Base-by-base conservation (phyloP, 495 filamentous ascomycete species). In the Lasiosphaeria hispida region DNA sequence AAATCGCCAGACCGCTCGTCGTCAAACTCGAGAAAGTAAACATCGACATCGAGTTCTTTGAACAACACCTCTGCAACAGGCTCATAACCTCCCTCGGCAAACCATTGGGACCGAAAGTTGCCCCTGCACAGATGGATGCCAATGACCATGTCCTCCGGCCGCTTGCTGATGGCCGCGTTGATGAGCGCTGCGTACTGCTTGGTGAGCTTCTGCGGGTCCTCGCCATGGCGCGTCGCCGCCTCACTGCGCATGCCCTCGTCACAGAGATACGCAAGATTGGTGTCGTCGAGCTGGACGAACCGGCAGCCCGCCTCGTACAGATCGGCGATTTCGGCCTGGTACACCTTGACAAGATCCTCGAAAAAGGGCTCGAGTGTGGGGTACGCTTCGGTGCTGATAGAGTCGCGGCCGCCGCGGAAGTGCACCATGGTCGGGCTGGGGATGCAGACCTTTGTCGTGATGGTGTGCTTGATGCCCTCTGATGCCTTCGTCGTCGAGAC, bases 21-120 rank as follows among this genome's bases (percentile, higher is more conserved):
- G 67, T 88, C 85, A 63, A 83, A 88, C 72, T 88, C 85, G 58
- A 88, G 79, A 67, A 87, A 87, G 72, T 84, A 88, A 1, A 83
- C 86, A 58, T 84, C 78, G 19, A 87, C 84, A 59, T 87, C 78
- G 48, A 87, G 77, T 37, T 80, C 77, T 68, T 81, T 75, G 72
- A 88, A 87, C 35, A 88, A 69, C 63, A 82, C 81, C 73, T 82
- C 79, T 6, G 85, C 85, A 30, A 88, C 86, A 48, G 79, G 79
- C 68, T 88, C 85, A 65, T 88, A 88, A 9, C 83, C 84, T 49
- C 85, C 85, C 68, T 87, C 81, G 36, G 84, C 80, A 64, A 88
- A 88, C 74, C 75, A 77, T 63, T 77, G 71, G 72, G 82, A 66
- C 63, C 78, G 65, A 74, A 72, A 83, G 66, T 86, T 86, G 9